Conservation (phyloP, 2,329 filamentous ascomycete genomes). For the Cadophora sp. region DNA sequence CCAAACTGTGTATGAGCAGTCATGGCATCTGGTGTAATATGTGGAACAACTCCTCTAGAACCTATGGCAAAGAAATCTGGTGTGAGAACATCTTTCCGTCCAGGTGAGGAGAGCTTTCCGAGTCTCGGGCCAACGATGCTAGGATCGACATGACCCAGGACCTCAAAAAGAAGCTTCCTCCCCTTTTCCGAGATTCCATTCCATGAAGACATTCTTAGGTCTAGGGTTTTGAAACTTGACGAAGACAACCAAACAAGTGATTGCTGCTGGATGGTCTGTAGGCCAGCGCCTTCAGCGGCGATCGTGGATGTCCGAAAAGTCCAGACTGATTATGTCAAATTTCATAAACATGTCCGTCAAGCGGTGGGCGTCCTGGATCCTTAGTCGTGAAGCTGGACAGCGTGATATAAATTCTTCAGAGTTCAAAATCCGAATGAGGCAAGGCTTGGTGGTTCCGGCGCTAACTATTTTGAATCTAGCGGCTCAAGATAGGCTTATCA, state of each 20-base stretch:
- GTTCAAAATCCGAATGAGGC: conserved; percentile 27
- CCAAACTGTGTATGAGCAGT: conserved; percentile 67
- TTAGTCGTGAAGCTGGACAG: neutral
- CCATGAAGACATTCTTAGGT: conserved; percentile 19
- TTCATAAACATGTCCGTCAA: conserved; percentile 27
- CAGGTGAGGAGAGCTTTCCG: conserved; percentile 60
- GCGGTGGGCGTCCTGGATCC: neutral
- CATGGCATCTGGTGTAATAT: conserved; percentile 87
- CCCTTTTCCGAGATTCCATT: conserved; percentile 24
- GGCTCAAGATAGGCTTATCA: conserved; percentile 20
- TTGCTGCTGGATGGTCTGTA: conserved; percentile 38
- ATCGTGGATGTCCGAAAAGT: conserved; percentile 27
- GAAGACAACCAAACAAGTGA: neutral
- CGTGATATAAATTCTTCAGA: conserved; percentile 9
- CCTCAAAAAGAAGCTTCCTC: conserved; percentile 35
- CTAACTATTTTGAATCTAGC: conserved; percentile 16
- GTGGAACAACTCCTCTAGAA: conserved; percentile 85
- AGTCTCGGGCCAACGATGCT: conserved; percentile 37
- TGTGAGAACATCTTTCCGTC: conserved; percentile 73
- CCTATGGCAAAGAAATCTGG: conserved; percentile 82
- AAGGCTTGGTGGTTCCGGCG: conserved; percentile 10
- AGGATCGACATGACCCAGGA: conserved; percentile 32
- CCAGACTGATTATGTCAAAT: conserved; percentile 3
- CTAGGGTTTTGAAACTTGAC: neutral
- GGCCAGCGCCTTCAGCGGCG: conserved; percentile 37